Conservation (phyloP, 352 stramenopile species). For the Aphanomyces stellatus region DNA sequence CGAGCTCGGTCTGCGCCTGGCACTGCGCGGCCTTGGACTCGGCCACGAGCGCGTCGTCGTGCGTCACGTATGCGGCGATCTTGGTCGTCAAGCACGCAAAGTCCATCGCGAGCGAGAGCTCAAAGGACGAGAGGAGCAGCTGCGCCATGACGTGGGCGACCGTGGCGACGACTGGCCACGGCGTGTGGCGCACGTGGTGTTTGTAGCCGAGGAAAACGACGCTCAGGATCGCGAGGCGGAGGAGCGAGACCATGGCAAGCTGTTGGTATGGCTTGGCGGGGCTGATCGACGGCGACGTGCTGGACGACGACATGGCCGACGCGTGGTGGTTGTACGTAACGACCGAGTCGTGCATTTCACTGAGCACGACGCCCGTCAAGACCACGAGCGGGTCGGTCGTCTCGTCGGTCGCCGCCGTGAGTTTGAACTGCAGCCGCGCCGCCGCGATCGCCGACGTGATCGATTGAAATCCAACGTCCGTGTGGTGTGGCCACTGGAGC, state of each 20-base stretch:
- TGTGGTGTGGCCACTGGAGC: neutral
- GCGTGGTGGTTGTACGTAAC: too few species aligned
- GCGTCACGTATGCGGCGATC: conserved; percentile 4
- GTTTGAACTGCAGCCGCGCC: neutral
- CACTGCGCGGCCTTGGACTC: neutral
- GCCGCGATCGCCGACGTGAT: neutral
- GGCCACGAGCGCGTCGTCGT: neutral
- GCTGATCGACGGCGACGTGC: neutral
- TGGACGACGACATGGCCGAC: neutral
- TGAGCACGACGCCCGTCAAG: neutral
- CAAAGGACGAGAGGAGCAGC: neutral
- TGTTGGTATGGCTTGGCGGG: conserved; percentile 3
- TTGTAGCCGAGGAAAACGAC: neutral
- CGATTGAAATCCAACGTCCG: neutral
- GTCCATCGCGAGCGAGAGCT: conserved; percentile 4
- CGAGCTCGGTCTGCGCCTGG: neutral
- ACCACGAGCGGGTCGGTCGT: neutral
- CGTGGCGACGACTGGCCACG: neutral
- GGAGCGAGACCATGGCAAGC: neutral
- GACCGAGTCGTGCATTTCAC: neutral
- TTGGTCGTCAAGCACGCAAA: conserved; percentile 13
- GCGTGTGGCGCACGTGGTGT: neutral
- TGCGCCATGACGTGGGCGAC: neutral
- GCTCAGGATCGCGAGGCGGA: neutral
- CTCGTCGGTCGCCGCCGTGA: neutral